A percentile compares a stretch with the other conserved stretches of the same genome.
Evolutionary conservation across 352 stramenopile genomes (phyloP).

Genomic region (Globisporangium apiculatum): DNA sequence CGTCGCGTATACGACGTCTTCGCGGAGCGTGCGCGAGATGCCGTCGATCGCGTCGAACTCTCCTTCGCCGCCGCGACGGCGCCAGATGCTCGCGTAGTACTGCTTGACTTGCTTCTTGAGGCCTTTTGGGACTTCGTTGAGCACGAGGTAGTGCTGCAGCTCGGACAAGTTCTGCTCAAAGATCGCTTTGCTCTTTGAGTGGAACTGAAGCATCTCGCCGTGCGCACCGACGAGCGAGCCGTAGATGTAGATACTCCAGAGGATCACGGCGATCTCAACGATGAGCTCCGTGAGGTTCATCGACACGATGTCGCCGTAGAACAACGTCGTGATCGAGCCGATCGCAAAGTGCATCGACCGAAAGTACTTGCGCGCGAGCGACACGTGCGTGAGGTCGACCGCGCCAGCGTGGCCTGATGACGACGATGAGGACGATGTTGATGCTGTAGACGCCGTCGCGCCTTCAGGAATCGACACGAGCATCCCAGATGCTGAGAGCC

Average conservation of each 20-base stretch:
- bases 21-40: slow-evolving; percentile 43
- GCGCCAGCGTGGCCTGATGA: slow-evolving; percentile 5
- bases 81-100: slow-evolving; percentile 64
- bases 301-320: slow-evolving; percentile 60
- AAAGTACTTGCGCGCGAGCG: slow-evolving; percentile 50
- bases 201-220: slow-evolving; percentile 38
- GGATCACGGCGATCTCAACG: slow-evolving; percentile 43
- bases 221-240: slow-evolving; percentile 54
- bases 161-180: slow-evolving; percentile 64
- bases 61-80: slow-evolving; percentile 36
- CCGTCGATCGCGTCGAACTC: slow-evolving; percentile 41
- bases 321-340: slow-evolving; percentile 62
- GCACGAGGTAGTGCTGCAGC: slow-evolving; percentile 61
- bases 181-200: slow-evolving; percentile 33
- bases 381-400: slow-evolving; percentile 22
- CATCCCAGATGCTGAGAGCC: slow-evolving; percentile 53
- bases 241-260: slow-evolving; percentile 70
- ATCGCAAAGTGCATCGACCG: slow-evolving; percentile 56
- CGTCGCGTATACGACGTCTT: slow-evolving; percentile 55
- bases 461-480: slow-evolving; percentile 12
- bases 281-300: slow-evolving; percentile 62
- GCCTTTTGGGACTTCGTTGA: slow-evolving; percentile 58
- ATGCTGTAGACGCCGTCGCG: slow-evolving; percentile 5
- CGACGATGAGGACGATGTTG: slow-evolving; percentile 7
- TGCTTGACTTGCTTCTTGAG: slow-evolving; percentile 67